phyloP scores from a whole-genome alignment of 805 yeast genomes.

The Blastobotrys terrestris region DNA sequence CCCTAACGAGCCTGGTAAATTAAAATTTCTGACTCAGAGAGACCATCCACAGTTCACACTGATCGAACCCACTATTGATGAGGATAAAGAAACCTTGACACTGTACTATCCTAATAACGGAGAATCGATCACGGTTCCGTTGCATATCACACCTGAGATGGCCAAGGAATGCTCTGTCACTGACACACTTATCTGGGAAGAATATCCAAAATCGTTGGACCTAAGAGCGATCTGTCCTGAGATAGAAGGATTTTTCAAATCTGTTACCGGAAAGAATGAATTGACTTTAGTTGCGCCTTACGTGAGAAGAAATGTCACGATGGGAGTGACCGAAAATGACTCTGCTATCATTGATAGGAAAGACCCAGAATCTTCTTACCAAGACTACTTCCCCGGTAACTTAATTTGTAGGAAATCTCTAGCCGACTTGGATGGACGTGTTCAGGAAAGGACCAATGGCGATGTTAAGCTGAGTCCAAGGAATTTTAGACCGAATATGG shows the following conservation, averaged over 20 bases:
- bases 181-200: conserved; percentile 26
- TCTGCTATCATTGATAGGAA: conserved; percentile 13
- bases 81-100: conserved; percentile 9
- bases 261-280: not conserved
- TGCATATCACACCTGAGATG: conserved; percentile 10
- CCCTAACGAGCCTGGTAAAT: conserved; percentile 6
- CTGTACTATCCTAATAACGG: conserved; percentile 17
- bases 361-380: conserved; percentile 20
- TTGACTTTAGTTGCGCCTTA: conserved; percentile 23
- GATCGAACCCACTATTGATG: conserved; percentile 18
- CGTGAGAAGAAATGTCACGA: conserved; percentile 20
- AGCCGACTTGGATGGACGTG: conserved; percentile 21
- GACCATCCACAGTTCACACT: conserved; percentile 23
- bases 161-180: conserved; percentile 9
- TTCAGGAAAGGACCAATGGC: conserved; percentile 16
- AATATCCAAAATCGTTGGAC: conserved; percentile 21
- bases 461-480: conserved; percentile 16
- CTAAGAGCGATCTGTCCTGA: conserved; percentile 19
- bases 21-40: conserved; percentile 28
- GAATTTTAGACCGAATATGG: conserved; percentile 31
- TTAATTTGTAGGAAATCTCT: conserved; percentile 25
- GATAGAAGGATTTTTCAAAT: conserved; percentile 10
- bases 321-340: conserved; percentile 10
- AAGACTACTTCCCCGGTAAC: conserved; percentile 29
- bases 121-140: conserved; percentile 13